These are phyloP conservation scores for Hansenula anomala DNA, from an alignment of 1,139 yeast species.

Conservation along the genomic window DNA sequence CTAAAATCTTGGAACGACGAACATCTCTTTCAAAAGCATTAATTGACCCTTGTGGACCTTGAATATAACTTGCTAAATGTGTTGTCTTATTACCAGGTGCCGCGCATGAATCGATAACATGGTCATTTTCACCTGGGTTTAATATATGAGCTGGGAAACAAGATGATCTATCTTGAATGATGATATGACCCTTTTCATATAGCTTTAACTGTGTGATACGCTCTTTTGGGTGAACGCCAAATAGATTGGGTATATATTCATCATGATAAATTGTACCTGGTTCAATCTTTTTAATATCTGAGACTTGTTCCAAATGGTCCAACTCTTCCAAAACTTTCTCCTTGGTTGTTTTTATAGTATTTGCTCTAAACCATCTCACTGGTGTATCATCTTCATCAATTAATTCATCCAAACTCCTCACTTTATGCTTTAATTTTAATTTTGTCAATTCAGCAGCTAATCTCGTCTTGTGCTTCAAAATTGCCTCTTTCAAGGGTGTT, in stretches of 20 bases:
- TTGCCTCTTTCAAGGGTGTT: conserved; percentile 78
- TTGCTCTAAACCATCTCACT: conserved; percentile 83
- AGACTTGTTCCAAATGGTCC: conserved; percentile 43
- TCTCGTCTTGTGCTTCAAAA: conserved; percentile 73
- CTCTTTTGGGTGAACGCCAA: conserved; percentile 76
- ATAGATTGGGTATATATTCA: conserved; percentile 64
- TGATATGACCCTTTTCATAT: conserved; percentile 70
- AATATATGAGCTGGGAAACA: conserved; percentile 92
- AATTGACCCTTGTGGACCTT: conserved; percentile 29
- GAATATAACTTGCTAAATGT: conserved; percentile 68
- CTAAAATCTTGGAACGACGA: conserved; percentile 64
- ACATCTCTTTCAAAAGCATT: conserved; percentile 86
- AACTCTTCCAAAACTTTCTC: conserved; percentile 40
- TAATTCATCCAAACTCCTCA: conserved; percentile 35
- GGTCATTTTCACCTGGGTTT: conserved; percentile 47
- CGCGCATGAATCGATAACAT: conserved; percentile 88
- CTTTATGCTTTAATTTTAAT: conserved; percentile 60
- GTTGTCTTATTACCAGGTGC: conserved; percentile 99
- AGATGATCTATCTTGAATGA: conserved; percentile 94
- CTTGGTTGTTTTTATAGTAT: conserved; percentile 43
- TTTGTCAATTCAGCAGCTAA: conserved; percentile 78
- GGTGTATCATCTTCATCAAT: conserved; percentile 69
- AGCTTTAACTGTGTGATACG: conserved; percentile 59
- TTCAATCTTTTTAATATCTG: conserved; percentile 39
- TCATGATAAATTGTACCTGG: conserved; percentile 68